These are phyloP conservation scores for Wickerhamiella allomyrinae DNA, from an alignment of 805 yeast species.

Conservation along the genomic window DNA sequence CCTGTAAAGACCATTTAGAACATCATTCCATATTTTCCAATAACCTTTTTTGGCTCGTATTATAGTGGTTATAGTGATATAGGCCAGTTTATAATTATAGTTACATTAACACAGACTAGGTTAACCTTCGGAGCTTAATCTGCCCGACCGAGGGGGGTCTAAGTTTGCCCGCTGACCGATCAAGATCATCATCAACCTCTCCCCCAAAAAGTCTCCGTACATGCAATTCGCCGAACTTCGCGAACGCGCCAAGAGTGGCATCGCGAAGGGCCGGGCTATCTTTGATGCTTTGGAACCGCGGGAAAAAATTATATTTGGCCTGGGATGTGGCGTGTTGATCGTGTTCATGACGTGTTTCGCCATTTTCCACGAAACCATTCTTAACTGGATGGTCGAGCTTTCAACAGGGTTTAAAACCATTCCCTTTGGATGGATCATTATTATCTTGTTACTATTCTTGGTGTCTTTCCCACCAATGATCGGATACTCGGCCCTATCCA, in stretches of 20 bases:
- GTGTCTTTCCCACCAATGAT: constrained; percentile 85
- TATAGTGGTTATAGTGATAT: too few species aligned
- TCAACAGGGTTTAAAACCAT: constrained; percentile 22
- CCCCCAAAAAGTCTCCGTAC: too few species aligned
- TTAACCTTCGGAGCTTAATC: too few species aligned
- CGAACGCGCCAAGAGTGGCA: neutral
- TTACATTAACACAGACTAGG: too few species aligned
- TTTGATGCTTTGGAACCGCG: constrained; percentile 15
- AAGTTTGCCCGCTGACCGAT: constrained; percentile 1
- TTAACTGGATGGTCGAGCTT: constrained; percentile 21
- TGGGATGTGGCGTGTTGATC: constrained; percentile 14
- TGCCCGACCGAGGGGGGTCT: too few species aligned
- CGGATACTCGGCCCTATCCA: constrained; percentile 61
- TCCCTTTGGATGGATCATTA: constrained; percentile 24
- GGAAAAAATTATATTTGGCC: constrained; percentile 10
- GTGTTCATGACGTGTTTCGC: constrained; percentile 18
- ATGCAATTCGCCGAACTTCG: neutral
- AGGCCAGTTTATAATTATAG: too few species aligned
- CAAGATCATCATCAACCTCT: too few species aligned
- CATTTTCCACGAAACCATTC: constrained; percentile 24
- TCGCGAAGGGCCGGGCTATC: constrained; percentile 1
- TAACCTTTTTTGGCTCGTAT: too few species aligned
- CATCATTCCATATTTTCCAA: too few species aligned
- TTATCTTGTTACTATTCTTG: constrained; percentile 40
- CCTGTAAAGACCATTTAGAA: too few species aligned